A percentile compares a stretch with the other conserved stretches of the same genome.
Evolutionary conservation across 805 yeast species (phyloP).

Genomic region (Saturnispora saitoi): DNA sequence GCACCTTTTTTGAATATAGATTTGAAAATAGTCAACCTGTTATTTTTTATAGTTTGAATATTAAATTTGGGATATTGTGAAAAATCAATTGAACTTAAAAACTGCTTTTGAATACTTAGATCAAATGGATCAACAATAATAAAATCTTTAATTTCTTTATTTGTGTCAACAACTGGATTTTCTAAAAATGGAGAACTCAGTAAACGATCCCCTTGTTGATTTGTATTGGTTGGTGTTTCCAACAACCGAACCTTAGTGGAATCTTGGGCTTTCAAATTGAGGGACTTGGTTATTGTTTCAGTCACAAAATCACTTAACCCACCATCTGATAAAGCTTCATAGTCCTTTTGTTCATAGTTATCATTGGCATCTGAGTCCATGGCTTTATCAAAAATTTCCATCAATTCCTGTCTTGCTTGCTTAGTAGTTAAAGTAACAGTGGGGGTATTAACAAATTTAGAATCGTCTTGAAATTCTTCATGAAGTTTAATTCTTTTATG

Average conservation of each 20-base stretch:
- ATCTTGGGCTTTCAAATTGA: slow-evolving; percentile 11
- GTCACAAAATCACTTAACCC: slow-evolving; percentile 35
- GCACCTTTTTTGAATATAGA: slow-evolving; percentile 15
- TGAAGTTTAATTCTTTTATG: slow-evolving; percentile 2
- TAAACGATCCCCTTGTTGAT: slow-evolving; percentile 14
- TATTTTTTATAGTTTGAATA: slow-evolving; percentile 3
- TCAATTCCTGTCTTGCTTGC: slow-evolving; percentile 66
- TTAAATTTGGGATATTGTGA: slow-evolving; percentile 26
- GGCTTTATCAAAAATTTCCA: slow-evolving; percentile 64
- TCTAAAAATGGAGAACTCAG: slow-evolving; percentile 42
- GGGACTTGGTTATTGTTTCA: slow-evolving; percentile 34
- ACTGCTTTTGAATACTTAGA: slow-evolving; percentile 26
- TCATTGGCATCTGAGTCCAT: background rate
- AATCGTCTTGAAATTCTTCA: slow-evolving; percentile 3
- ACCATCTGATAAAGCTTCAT: slow-evolving; percentile 14
- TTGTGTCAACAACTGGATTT: slow-evolving; percentile 14
- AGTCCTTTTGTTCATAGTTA: slow-evolving; percentile 1
- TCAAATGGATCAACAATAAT: slow-evolving; percentile 34
- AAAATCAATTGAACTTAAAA: background rate
- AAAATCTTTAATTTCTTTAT: slow-evolving; percentile 5
- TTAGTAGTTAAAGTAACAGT: slow-evolving; percentile 72
- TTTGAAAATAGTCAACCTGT: slow-evolving; percentile 15
- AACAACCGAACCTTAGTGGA: background rate
- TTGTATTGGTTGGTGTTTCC: background rate
- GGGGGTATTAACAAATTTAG: slow-evolving; percentile 46